Conservation (phyloP, 371 early-diverging fungal species). For the Mucor saturninus region DNA sequence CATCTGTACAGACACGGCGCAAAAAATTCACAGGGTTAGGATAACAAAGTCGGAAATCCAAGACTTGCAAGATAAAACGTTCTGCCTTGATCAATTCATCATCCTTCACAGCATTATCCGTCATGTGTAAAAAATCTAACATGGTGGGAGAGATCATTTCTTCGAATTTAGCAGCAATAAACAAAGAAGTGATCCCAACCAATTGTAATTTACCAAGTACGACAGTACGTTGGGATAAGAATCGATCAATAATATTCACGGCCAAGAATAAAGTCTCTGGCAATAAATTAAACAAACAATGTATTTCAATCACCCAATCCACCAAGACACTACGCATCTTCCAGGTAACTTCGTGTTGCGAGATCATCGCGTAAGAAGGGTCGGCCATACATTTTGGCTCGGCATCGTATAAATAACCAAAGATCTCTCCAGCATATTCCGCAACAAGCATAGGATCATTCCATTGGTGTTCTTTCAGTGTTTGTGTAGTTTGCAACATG, state of each 20-base stretch:
- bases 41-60: constrained; percentile 84
- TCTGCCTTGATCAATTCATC: constrained; percentile 90
- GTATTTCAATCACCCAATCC: constrained; percentile 88
- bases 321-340: constrained; percentile 88
- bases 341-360: constrained; percentile 93
- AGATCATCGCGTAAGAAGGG: constrained; percentile 62
- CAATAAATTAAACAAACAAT: constrained; percentile 87
- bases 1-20: constrained; percentile 88
- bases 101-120: constrained; percentile 76
- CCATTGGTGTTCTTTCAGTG: constrained; percentile 56
- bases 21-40: constrained; percentile 92
- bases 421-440: constrained; percentile 91
- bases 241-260: constrained; percentile 97
- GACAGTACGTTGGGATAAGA: constrained; percentile 87
- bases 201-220: constrained; percentile 92
- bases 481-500: constrained; percentile 31
- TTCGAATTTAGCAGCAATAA: constrained; percentile 98
- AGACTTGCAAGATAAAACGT: constrained; percentile 82
- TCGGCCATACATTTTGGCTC: constrained; percentile 62
- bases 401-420: constrained; percentile 30
- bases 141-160: constrained; percentile 89
- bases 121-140: constrained; percentile 80
- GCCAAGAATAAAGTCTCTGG: constrained; percentile 96
- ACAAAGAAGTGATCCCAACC: constrained; percentile 94
- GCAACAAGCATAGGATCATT: constrained; percentile 89